Percentiles rank a stretch among this genome's conserved stretches.
Evolutionary conservation across 176 grass and related monocot genomes (phyloP).

Genomic region (Dactylis glomerata): DNA sequence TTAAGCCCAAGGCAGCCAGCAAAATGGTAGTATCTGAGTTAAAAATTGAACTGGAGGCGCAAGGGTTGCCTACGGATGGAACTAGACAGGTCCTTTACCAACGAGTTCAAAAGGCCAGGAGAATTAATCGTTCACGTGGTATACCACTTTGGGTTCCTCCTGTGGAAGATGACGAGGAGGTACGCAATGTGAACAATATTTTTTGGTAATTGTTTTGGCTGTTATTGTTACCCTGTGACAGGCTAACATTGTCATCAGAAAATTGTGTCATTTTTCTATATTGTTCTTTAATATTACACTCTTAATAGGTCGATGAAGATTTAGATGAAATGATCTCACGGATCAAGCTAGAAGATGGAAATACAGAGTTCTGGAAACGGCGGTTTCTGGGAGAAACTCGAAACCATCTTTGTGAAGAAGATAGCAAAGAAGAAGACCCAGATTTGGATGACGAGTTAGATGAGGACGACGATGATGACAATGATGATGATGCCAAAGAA

Average conservation of each 20-base stretch:
- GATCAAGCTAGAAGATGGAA: conserved; percentile 89
- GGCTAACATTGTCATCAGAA: conserved; percentile 10
- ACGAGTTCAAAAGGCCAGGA: conserved; percentile 95
- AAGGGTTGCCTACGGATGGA: conserved; percentile 92
- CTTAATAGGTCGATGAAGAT: conserved; percentile 75
- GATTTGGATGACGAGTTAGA: conserved; percentile 54
- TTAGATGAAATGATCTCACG: conserved; percentile 87
- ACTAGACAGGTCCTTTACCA: conserved; percentile 96
- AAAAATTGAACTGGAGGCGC: conserved; percentile 90
- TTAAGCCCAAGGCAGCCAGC: conserved; percentile 94
- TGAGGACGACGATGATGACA: conserved; percentile 45
- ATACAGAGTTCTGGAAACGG: conserved; percentile 90
- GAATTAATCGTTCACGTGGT: conserved; percentile 92
- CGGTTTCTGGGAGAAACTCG: conserved; percentile 89
- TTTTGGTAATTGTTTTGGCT: conserved; percentile 11
- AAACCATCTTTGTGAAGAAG: conserved; percentile 57
- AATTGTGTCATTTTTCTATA: conserved; percentile 9
- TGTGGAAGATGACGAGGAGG: conserved; percentile 82
- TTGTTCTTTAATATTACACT: conserved; percentile 2
- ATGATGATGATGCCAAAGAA: conserved; percentile 54
- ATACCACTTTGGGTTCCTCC: conserved; percentile 97
- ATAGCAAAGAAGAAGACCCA: conserved; percentile 41
- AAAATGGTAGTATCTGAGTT: conserved; percentile 97
- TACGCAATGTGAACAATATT: conserved; percentile 28
- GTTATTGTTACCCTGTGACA: neutral